Evolutionary conservation across 306 rosid genomes (phyloP).

Genomic region (Trichosanthes cucumerina): DNA sequence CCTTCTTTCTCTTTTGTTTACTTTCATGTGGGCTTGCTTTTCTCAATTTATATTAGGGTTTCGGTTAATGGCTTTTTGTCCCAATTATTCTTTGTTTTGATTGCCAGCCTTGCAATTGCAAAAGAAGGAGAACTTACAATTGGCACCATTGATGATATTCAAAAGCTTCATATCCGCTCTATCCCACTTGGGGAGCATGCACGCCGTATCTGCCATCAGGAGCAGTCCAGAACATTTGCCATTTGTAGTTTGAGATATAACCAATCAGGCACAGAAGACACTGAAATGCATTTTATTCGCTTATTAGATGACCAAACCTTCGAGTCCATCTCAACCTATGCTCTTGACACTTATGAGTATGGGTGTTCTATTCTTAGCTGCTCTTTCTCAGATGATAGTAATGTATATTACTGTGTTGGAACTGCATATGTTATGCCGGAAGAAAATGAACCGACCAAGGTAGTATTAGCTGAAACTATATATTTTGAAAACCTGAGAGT

Average conservation of each 20-base stretch:
- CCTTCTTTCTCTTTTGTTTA: not conserved
- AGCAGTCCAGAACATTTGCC: slow-evolving; percentile 91
- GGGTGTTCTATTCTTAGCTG: slow-evolving; percentile 95
- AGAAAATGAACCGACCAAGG: slow-evolving; percentile 95
- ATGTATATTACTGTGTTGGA: slow-evolving; percentile 89
- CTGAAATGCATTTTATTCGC: slow-evolving; percentile 80
- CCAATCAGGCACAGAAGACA: slow-evolving; percentile 67
- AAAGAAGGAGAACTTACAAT: slow-evolving; percentile 97
- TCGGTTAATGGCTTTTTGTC: not conserved
- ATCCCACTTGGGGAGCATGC: slow-evolving; percentile 94
- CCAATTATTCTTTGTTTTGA: not conserved
- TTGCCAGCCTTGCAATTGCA: slow-evolving; percentile 87
- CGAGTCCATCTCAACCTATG: slow-evolving; percentile 73
- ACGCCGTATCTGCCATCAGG: slow-evolving; percentile 92
- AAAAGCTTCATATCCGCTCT: slow-evolving; percentile 95
- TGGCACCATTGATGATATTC: slow-evolving; percentile 97
- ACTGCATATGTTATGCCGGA: slow-evolving; percentile 93
- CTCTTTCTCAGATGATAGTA: slow-evolving; percentile 91
- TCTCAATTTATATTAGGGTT: not conserved
- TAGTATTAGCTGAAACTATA: slow-evolving; percentile 24
- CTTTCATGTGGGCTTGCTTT: not conserved
- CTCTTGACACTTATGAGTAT: slow-evolving; percentile 73
- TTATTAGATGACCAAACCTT: slow-evolving; percentile 94
- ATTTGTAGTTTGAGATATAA: slow-evolving; percentile 70
- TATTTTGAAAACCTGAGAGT: not conserved